Conservation (phyloP, 441 rosid genomes). For the Rhodomyrtus psidioides region DNA sequence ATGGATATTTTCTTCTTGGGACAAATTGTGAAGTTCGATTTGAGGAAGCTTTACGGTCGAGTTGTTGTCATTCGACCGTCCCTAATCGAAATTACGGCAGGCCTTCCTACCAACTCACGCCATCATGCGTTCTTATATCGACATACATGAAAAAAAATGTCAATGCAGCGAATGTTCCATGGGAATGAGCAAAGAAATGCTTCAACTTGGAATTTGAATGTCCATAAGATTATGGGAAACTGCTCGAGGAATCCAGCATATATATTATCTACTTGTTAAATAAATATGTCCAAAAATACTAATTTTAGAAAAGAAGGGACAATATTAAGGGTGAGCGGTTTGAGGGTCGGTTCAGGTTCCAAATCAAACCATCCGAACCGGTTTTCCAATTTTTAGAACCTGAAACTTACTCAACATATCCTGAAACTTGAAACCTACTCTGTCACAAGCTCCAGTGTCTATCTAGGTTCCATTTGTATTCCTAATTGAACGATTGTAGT, state of each 20-base stretch:
- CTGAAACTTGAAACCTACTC: no score
- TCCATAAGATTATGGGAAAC: not conserved
- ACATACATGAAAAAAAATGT: not conserved
- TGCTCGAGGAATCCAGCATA: not conserved
- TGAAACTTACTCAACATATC: no score
- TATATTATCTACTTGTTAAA: not conserved
- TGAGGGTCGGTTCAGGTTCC: no score
- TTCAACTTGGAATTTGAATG: not conserved
- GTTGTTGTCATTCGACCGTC: not conserved
- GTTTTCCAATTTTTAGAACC: no score
- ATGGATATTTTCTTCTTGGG: not conserved
- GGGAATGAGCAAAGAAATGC: not conserved
- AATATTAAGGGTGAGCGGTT: no score
- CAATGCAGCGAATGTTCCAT: not conserved
- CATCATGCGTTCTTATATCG: not conserved
- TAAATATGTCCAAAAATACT: no score
- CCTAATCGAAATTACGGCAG: not conserved
- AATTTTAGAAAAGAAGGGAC: no score
- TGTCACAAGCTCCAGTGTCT: no score
- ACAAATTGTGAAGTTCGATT: not conserved
- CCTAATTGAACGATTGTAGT: no score
- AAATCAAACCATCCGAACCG: no score
- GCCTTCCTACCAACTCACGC: not conserved
- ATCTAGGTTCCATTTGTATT: rapidly evolving
- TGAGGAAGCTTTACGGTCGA: not conserved